Base-by-base conservation (phyloP, 2,329 filamentous ascomycete species). In the Pleurostoma richardsiae region DNA sequence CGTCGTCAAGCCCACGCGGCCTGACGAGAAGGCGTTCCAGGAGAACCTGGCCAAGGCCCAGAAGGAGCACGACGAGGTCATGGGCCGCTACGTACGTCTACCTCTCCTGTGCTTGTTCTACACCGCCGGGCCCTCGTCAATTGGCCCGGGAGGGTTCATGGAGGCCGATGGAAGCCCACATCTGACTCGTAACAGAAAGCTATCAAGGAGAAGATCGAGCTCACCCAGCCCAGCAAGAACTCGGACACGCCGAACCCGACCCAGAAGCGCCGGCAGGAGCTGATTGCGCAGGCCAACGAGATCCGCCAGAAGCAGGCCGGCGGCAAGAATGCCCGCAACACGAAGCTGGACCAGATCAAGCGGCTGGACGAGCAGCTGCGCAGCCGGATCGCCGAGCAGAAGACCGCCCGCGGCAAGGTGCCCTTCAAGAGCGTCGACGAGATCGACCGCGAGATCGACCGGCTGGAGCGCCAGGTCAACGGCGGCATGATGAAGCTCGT, bases 401-500 rank as follows among this genome's bases (percentile, higher is more conserved):
- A 96, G 80, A 79, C 77, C 47, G 87, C 88, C 54, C 86, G 88
- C 60, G 80, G 82, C 69, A 88, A 90, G 66, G 79, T 95, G 51
- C 74, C 82, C 45, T 97, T 86, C 82, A 96, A 94, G 80, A 90
- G 76, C 57, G 80, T 82, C 46, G 91, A 96, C 48, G 94, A 97
- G 53, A 74, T 99, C 54, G 90, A 97, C 66, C 77, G 78, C 53
- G 83, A 94, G 69, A 94, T 97, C 58, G 79, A 81, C 50, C 76
- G 77, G 44, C 82, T 96, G 45, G 88, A 96, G 56, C 85, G 85
- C 69, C 81, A 92, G 65, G 90, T 97, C 58, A 88, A 95, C 66
- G 80, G 83, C 33, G 92, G 92, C 54, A 86, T 80, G 65, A 91
- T 99, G 86, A 95, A 91, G 73, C 76, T 99, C 44, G 94, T 97